Percentiles rank a stretch among this genome's conserved stretches.
phyloP scores from a whole-genome alignment of 2,329 filamentous ascomycete genomes.

The Karstenula rhodostoma region DNA sequence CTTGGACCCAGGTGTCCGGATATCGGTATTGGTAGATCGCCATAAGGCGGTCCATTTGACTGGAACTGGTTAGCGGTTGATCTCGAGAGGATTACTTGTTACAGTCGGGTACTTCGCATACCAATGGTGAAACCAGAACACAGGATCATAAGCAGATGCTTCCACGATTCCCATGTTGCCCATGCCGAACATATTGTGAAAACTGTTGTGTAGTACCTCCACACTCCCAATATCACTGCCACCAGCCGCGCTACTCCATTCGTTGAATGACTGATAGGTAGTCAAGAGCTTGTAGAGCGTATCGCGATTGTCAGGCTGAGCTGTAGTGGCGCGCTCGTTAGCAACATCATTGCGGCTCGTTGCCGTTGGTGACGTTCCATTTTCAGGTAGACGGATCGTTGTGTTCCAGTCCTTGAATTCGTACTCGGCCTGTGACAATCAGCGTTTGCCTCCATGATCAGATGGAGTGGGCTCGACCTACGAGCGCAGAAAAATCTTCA shows the following conservation, averaged over 20 bases:
- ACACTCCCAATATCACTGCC: conserved; percentile 43
- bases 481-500: conserved; percentile 38
- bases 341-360: conserved; percentile 40
- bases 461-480: conserved; percentile 18
- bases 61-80: conserved; percentile 15
- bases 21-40: conserved; percentile 40
- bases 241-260: conserved; percentile 43
- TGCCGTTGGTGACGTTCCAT: conserved; percentile 33
- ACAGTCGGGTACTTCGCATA: too few species aligned
- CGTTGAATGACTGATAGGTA: conserved; percentile 40
- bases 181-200: conserved; percentile 42
- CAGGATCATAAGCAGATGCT: conserved; percentile 41
- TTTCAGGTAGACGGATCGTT: conserved; percentile 38
- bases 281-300: conserved; percentile 45
- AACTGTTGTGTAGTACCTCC: conserved; percentile 41
- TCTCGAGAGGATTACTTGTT: too few species aligned
- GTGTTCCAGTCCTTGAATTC: conserved; percentile 44
- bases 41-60: conserved; percentile 38
- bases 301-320: conserved; percentile 41
- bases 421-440: conserved; percentile 32
- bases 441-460: neutral
- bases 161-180: conserved; percentile 55
- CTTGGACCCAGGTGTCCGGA: conserved; percentile 44
- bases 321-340: conserved; percentile 33
- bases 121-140: conserved; percentile 46